Percentiles rank a stretch among this genome's conserved stretches.
These are phyloP conservation scores for Tylopilus subfusipes DNA, from an alignment of 768 basidiomycete species.

Conservation along the genomic window DNA sequence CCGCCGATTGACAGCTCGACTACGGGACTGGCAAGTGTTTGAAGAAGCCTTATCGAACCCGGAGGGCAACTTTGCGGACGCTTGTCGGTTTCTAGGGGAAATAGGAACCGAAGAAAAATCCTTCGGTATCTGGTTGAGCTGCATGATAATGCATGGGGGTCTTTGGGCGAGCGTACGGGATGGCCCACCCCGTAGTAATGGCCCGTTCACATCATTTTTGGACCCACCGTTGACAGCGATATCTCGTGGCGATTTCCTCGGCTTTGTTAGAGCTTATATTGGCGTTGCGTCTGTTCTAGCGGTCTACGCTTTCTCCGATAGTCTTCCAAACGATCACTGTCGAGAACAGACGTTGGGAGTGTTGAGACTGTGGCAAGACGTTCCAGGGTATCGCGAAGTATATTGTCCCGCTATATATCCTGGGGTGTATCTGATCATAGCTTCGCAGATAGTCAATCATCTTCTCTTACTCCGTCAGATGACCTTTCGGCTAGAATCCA, in stretches of 20 bases:
- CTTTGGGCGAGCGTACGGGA: slow-evolving; percentile 34
- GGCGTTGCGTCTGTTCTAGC: slow-evolving; percentile 66
- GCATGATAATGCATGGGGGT: slow-evolving; percentile 58
- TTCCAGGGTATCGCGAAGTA: slow-evolving; percentile 74
- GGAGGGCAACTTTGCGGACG: slow-evolving; percentile 45
- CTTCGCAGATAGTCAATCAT: slow-evolving; percentile 66
- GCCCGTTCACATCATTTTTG: slow-evolving; percentile 41
- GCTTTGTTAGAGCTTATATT: slow-evolving; percentile 61
- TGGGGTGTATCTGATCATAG: slow-evolving; percentile 4
- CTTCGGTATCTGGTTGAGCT: slow-evolving; percentile 70
- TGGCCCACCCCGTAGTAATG: slow-evolving; percentile 16
- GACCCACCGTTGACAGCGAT: slow-evolving; percentile 24
- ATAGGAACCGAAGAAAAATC: slow-evolving; percentile 62
- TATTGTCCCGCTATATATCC: slow-evolving; percentile 15
- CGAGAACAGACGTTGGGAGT: slow-evolving; percentile 63
- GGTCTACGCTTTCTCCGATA: slow-evolving; percentile 79
- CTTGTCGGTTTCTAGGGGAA: slow-evolving; percentile 55
- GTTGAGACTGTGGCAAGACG: slow-evolving; percentile 37
- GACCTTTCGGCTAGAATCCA: slow-evolving; percentile 68
- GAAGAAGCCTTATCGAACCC: slow-evolving; percentile 58
- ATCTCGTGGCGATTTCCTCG: slow-evolving; percentile 57
- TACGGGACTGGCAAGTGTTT: slow-evolving; percentile 58
- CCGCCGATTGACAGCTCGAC: slow-evolving; percentile 44
- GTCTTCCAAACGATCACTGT: slow-evolving; percentile 60
- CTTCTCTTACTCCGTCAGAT: slow-evolving; percentile 69